phyloP scores from a whole-genome alignment of 306 rosid genomes.

The Prunus persica region DNA sequence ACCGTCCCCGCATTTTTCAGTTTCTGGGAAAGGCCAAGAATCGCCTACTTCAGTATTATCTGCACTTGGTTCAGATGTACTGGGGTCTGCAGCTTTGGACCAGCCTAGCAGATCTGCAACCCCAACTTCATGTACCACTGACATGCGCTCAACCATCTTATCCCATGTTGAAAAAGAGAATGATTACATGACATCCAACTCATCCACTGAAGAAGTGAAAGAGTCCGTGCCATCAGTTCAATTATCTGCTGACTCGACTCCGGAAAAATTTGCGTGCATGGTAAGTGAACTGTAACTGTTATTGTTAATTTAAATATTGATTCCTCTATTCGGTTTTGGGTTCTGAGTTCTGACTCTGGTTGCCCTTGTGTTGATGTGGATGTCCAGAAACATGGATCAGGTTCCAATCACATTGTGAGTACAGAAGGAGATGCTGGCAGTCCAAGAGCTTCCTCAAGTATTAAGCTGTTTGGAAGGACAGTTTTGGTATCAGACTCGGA shows the following conservation, averaged over 20 bases:
- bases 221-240: conserved; percentile 31
- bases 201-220: conserved; percentile 46
- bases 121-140: conserved; percentile 64
- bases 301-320: conserved; percentile 9
- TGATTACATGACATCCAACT: conserved; percentile 42
- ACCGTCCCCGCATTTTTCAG: conserved; percentile 44
- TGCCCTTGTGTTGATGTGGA: conserved; percentile 20
- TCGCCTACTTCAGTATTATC: conserved; percentile 80
- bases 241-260: conserved; percentile 25
- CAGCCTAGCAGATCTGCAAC: conserved; percentile 57
- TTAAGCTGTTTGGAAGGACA: conserved; percentile 86
- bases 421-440: conserved; percentile 24
- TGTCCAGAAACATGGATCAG: conserved; percentile 54
- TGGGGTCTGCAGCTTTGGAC: conserved; percentile 50
- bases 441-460: conserved; percentile 27
- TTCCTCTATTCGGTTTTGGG: not conserved
- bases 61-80: conserved; percentile 54
- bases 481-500: conserved; percentile 42
- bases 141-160: conserved; percentile 41
- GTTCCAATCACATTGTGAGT: conserved; percentile 32
- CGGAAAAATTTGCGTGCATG: conserved; percentile 31
- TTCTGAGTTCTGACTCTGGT: not conserved
- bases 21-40: conserved; percentile 47
- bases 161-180: conserved; percentile 54
- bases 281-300: conserved; percentile 38